Evolutionary conservation across 2,329 filamentous ascomycete genomes (phyloP).

Genomic region (Eurotiales sp.): DNA sequence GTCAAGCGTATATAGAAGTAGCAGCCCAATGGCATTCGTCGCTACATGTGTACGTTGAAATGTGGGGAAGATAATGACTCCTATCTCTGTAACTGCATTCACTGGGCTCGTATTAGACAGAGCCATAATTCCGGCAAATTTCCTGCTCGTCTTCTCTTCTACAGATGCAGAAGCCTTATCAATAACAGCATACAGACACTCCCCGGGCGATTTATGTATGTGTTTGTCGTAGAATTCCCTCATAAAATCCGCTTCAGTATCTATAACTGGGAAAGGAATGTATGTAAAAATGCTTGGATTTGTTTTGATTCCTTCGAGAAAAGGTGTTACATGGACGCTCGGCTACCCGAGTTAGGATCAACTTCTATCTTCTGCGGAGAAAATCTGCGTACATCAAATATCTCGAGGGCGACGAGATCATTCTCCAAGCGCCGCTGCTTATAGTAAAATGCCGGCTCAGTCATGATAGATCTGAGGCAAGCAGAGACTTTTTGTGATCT

Average conservation of each 20-base stretch:
- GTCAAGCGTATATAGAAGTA: slow-evolving; percentile 30
- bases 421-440: slow-evolving; percentile 14
- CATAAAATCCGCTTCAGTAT: slow-evolving; percentile 11
- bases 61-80: slow-evolving; percentile 26
- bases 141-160: neutral
- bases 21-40: slow-evolving; percentile 31
- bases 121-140: slow-evolving; percentile 9
- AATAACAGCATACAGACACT: slow-evolving; percentile 13
- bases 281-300: slow-evolving; percentile 7
- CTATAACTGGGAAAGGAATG: slow-evolving; percentile 7
- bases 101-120: slow-evolving; percentile 6
- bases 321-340: neutral
- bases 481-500: too few relatives aligned
- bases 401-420: slow-evolving; percentile 10
- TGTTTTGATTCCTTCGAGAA: neutral
- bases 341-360: neutral
- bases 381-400: slow-evolving; percentile 10
- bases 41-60: slow-evolving; percentile 36
- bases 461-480: too few relatives aligned
- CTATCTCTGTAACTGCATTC: slow-evolving; percentile 15
- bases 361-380: neutral
- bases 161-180: slow-evolving; percentile 7
- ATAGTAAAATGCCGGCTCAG: slow-evolving; percentile 6
- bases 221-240: slow-evolving; percentile 8
- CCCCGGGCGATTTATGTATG: neutral